Evolutionary conservation across 768 basidiomycete species (phyloP).

Genomic region (Lentinula lateritia): DNA sequence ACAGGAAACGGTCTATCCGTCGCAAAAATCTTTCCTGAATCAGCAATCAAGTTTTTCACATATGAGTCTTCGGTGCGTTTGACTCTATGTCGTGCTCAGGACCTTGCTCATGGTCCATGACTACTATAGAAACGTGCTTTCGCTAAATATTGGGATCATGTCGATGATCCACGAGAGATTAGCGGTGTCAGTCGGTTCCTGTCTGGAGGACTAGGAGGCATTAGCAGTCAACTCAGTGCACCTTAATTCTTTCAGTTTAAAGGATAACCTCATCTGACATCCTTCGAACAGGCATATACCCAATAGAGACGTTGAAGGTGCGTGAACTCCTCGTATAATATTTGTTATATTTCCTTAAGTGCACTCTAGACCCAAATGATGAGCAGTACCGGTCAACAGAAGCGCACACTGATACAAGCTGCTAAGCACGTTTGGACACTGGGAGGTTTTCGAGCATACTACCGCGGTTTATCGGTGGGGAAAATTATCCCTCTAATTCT

Average conservation of each 20-base stretch:
- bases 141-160: slow-evolving; percentile 86
- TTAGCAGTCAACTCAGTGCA: slow-evolving; percentile 85
- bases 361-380: slow-evolving; percentile 83
- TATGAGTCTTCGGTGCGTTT: slow-evolving; percentile 86
- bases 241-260: slow-evolving; percentile 10
- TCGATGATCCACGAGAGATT: slow-evolving; percentile 83
- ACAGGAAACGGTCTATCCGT: slow-evolving; percentile 95
- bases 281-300: slow-evolving; percentile 74
- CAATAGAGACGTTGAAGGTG: slow-evolving; percentile 93
- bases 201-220: slow-evolving; percentile 94
- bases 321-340: background rate
- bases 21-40: slow-evolving; percentile 95
- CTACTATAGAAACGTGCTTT: slow-evolving; percentile 82
- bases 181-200: slow-evolving; percentile 91
- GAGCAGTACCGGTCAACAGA: slow-evolving; percentile 67
- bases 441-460: slow-evolving; percentile 81
- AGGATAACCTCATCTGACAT: slow-evolving; percentile 11
- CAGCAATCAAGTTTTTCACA: slow-evolving; percentile 95
- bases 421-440: slow-evolving; percentile 70
- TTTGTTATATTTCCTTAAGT: background rate
- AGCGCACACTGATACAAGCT: slow-evolving; percentile 54
- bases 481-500: background rate
- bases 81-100: slow-evolving; percentile 3
- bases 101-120: slow-evolving; percentile 4
- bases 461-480: slow-evolving; percentile 83